These are phyloP conservation scores for Ceratocystis alfenasii DNA, from an alignment of 2,329 filamentous ascomycete species.

Conservation along the genomic window DNA sequence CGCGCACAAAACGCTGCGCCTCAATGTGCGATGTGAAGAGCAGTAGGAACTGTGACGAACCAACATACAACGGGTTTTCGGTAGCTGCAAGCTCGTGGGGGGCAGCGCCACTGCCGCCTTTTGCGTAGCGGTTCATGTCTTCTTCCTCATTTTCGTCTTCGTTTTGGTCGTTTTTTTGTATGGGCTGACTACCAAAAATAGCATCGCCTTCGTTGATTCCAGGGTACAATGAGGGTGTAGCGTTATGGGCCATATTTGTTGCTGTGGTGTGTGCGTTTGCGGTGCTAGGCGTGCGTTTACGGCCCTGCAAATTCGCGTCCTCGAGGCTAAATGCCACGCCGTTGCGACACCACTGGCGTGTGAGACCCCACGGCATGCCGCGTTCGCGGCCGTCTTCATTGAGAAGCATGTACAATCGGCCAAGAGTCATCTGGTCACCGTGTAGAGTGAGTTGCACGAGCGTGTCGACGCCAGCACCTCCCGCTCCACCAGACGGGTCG, in stretches of 20 bases:
- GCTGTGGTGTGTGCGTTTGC: neutral
- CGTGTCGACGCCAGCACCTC: neutral
- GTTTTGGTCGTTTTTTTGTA: neutral
- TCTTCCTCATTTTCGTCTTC: neutral
- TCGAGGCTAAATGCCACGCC: slow-evolving; percentile 20
- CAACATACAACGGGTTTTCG: slow-evolving; percentile 15
- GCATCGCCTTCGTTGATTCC: slow-evolving; percentile 13
- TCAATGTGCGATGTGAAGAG: slow-evolving; percentile 25
- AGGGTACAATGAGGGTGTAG: slow-evolving; percentile 7
- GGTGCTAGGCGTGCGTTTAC: neutral
- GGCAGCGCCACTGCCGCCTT: neutral
- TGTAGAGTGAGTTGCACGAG: slow-evolving; percentile 29
- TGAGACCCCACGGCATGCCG: slow-evolving; percentile 25
- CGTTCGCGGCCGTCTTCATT: slow-evolving; percentile 34
- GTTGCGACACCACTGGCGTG: slow-evolving; percentile 19
- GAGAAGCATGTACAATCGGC: slow-evolving; percentile 31
- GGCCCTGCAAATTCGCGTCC: slow-evolving; percentile 17
- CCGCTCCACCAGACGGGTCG: slow-evolving; percentile 9
- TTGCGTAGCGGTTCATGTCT: no score
- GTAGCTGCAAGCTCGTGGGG: slow-evolving; percentile 1
- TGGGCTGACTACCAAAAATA: slow-evolving; percentile 3
- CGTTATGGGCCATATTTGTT: neutral
- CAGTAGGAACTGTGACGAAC: slow-evolving; percentile 17
- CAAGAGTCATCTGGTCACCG: slow-evolving; percentile 27
- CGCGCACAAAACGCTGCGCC: slow-evolving; percentile 33